These are phyloP conservation scores for Globisporangium mamillatum DNA, from an alignment of 352 stramenopile genomes.

Conservation along the genomic window DNA sequence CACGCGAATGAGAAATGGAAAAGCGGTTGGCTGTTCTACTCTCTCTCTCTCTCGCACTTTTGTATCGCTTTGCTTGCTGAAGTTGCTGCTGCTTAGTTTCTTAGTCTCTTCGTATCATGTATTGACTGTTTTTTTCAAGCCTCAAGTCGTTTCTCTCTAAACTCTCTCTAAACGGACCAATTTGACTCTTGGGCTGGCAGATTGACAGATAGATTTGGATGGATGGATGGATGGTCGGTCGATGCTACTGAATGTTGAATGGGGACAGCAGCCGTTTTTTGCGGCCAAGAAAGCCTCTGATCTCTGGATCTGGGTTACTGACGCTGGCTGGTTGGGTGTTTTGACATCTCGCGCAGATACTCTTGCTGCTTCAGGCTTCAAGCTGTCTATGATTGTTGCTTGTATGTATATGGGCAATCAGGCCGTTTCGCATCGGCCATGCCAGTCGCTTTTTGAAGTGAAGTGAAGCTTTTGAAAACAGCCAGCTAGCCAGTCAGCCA, in stretches of 20 bases:
- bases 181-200: not conserved
- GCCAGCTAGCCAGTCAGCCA: no score
- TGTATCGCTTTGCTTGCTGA: not conserved
- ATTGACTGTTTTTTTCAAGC: not conserved
- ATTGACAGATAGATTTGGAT: not conserved
- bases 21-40: not conserved
- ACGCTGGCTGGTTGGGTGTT: not conserved
- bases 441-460: not conserved
- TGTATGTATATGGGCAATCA: not conserved
- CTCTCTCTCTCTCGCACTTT: not conserved
- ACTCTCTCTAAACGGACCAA: not conserved
- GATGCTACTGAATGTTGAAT: not conserved
- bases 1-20: not conserved
- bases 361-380: not conserved
- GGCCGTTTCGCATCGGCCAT: not conserved
- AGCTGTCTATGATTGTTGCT: not conserved
- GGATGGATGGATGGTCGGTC: no score
- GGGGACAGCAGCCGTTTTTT: not conserved
- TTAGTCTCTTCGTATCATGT: not conserved
- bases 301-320: not conserved
- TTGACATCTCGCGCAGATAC: not conserved
- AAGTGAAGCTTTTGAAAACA: not conserved
- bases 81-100: not conserved
- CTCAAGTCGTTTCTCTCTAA: not conserved
- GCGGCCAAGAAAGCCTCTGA: not conserved